Percentiles rank a stretch among this genome's conserved stretches.
Conservation (phyloP, 257 asterid genomes). For the Przewalskia tangutica region DNA sequence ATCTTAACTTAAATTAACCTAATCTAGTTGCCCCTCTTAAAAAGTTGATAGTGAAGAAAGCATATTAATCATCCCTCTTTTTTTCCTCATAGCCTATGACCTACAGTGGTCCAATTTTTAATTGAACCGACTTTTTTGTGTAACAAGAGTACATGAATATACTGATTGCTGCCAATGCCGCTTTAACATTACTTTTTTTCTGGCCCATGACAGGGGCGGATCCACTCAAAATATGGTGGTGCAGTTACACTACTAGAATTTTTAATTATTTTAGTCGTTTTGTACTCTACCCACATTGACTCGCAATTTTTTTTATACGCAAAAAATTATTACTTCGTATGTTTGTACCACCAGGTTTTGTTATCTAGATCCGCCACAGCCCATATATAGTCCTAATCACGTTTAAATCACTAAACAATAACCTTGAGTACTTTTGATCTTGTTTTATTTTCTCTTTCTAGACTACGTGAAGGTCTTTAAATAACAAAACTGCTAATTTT, state of each 20-base stretch:
- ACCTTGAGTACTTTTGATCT: not conserved
- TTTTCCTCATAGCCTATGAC: not conserved
- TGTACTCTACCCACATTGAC: too few relatives aligned
- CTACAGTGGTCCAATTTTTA: not conserved
- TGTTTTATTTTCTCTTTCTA: not conserved
- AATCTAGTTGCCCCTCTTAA: not conserved
- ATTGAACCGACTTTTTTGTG: not conserved
- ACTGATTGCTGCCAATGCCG: not conserved
- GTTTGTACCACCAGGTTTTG: too few relatives aligned
- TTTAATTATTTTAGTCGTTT: too few relatives aligned
- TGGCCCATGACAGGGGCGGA: too few relatives aligned
- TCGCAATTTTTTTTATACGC: too few relatives aligned
- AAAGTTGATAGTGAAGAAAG: not conserved
- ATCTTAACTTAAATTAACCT: not conserved
- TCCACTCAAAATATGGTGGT: too few relatives aligned
- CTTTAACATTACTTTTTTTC: not conserved
- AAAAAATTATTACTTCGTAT: too few relatives aligned
- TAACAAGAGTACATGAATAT: not conserved
- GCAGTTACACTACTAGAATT: too few relatives aligned
- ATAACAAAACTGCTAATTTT: not conserved
- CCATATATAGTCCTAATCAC: not conserved
- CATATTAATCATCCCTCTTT: not conserved
- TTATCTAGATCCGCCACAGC: too few relatives aligned
- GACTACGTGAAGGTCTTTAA: not conserved
- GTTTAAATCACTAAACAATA: not conserved